Base-by-base conservation (phyloP, 768 basidiomycete species). In the Collybiopsis confluens region DNA sequence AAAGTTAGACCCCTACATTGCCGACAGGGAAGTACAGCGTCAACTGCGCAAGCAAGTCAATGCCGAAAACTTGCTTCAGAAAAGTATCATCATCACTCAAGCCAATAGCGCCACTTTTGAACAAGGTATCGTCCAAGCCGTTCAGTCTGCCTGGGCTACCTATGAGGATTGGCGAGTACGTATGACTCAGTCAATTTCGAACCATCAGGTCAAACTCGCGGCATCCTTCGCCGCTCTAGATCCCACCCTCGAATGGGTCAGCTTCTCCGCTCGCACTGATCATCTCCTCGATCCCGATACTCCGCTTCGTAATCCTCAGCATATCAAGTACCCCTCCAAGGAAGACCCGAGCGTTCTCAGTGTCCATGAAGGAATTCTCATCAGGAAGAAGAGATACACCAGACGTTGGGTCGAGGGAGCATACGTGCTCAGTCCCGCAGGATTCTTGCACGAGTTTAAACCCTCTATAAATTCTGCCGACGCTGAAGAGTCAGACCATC, bases 201-300 rank as follows among this genome's bases (percentile, higher is more conserved):
- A 90, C 51, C 85, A 86, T 0, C 92, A 88, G 78, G 76, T 78
- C 48, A 65, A 67, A 1, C 81, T 98, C 54, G 83, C 88, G 23
- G 71, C 76, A 30, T 76, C 85, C 59, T 90, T 98, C 82, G 80
- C 83, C 26, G 76, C 85, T 7, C 79, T 98, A 33, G 82, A 86
- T 20, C 87, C 94, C 0, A 92, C 95, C 61, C 73, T 85, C 51
- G 97, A 99, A 68, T 99, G 96, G 96, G 90, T 98, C 58, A 81
- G 90, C 5, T 98, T 99, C 69, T 86, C 91, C 1, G 93, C 93
- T 0, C 80, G 96, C 23, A 86, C 86, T 16, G 96, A 98, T 65
- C 96, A 98, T 68, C 82, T 99, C 15, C 79, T 99, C 46, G 93
- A 99, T 68, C 96, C 96, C 1, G 95, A 98, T 62, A 99, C 96